Percentiles rank a stretch among this genome's conserved stretches.
phyloP scores from a whole-genome alignment of 2,329 filamentous ascomycete genomes.

The Fusarium temperatum region DNA sequence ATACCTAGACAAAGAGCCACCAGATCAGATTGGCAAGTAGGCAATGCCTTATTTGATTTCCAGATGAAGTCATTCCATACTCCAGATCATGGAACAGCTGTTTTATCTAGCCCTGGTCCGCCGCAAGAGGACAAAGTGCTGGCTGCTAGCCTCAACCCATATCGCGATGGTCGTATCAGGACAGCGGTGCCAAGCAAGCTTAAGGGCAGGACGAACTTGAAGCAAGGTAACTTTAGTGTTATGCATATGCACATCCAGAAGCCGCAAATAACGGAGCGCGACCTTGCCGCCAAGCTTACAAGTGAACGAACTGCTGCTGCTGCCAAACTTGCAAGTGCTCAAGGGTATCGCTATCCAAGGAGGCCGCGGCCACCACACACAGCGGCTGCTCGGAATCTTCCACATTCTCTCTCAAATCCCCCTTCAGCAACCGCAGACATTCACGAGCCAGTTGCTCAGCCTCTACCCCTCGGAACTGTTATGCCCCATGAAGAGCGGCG shows the following conservation, averaged over 20 bases:
- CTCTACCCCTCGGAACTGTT: background rate
- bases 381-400: background rate
- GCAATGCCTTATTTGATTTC: conserved; percentile 15
- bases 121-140: background rate
- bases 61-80: conserved; percentile 9
- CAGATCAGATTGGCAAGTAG: background rate
- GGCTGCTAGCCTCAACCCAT: conserved; percentile 30
- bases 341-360: conserved; percentile 62
- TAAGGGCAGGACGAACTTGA: conserved; percentile 64
- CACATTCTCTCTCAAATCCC: conserved; percentile 1
- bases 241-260: conserved; percentile 67
- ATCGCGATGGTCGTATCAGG: conserved; percentile 49
- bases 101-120: background rate
- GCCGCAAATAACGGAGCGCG: conserved; percentile 57
- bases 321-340: conserved; percentile 63
- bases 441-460: background rate
- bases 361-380: conserved; percentile 51
- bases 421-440: background rate
- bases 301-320: conserved; percentile 69
- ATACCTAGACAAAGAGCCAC: background rate
- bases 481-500: background rate
- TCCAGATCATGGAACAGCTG: background rate
- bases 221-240: conserved; percentile 69
- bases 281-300: conserved; percentile 66
- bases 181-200: conserved; percentile 71